Conservation (phyloP, 2,329 filamentous ascomycete genomes). For the Xylaria arbuscula region DNA sequence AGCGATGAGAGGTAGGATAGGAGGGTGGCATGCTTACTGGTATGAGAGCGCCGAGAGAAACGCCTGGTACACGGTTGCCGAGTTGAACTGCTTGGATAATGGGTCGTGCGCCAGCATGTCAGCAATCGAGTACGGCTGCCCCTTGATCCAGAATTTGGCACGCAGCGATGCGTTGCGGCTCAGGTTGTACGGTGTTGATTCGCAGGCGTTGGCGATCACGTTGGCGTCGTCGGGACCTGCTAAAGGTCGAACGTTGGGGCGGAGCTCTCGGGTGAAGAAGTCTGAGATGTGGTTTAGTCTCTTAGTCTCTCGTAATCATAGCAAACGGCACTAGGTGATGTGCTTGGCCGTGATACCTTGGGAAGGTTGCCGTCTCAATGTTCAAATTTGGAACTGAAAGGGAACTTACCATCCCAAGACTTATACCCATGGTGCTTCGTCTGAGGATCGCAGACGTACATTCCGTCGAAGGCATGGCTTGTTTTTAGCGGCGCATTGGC, state of each 20-base stretch:
- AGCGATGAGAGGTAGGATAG: not conserved
- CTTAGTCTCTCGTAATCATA: not conserved
- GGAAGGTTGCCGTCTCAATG: not conserved
- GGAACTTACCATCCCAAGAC: conserved; percentile 65
- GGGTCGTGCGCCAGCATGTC: conserved; percentile 65
- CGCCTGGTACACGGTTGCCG: conserved; percentile 69
- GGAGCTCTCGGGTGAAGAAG: conserved; percentile 68
- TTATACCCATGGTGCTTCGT: conserved; percentile 65
- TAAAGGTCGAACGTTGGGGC: conserved; percentile 60
- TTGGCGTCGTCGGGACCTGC: conserved; percentile 59
- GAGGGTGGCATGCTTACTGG: conserved; percentile 51
- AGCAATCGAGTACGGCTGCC: conserved; percentile 65
- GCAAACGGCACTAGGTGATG: not conserved
- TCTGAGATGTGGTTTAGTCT: conserved; percentile 42
- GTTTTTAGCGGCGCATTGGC: conserved; percentile 60
- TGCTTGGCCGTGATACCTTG: not conserved
- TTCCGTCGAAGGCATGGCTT: conserved; percentile 64
- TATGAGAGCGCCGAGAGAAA: conserved; percentile 69
- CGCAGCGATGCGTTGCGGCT: conserved; percentile 56
- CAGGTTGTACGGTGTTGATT: conserved; percentile 61
- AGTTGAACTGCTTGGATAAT: conserved; percentile 58
- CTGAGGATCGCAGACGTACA: conserved; percentile 69
- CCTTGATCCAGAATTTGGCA: conserved; percentile 70
- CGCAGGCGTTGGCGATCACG: conserved; percentile 67
- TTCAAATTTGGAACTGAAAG: not conserved